Evolutionary conservation across 257 asterid species (phyloP).

Genomic region (Ocimum tenuiflorum): DNA sequence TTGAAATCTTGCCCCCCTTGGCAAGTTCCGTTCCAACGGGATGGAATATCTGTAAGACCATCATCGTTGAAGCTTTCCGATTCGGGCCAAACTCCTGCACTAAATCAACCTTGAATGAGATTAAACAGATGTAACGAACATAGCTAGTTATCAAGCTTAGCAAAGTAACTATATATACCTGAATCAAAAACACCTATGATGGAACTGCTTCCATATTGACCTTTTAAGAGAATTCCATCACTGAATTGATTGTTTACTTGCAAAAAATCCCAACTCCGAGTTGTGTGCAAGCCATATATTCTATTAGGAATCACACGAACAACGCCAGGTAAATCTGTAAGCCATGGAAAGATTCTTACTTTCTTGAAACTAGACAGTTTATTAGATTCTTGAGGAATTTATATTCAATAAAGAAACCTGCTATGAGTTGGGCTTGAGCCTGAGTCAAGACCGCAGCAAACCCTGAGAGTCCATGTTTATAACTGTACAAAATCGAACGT

Average conservation of each 20-base stretch:
- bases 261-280: conserved; percentile 39
- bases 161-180: conserved; percentile 1
- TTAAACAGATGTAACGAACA: background rate
- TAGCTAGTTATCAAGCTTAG: background rate
- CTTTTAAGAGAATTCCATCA: conserved; percentile 23
- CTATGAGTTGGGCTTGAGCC: conserved; percentile 24
- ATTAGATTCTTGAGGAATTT: background rate
- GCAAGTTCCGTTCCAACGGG: conserved; percentile 35
- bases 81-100: conserved; percentile 41
- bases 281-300: conserved; percentile 28
- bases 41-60: conserved; percentile 19
- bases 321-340: conserved; percentile 26
- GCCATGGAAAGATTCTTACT: background rate
- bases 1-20: conserved; percentile 33
- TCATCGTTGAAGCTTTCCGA: conserved; percentile 33
- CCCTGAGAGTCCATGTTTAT: conserved; percentile 39
- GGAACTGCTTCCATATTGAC: conserved; percentile 20
- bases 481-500: conserved; percentile 32
- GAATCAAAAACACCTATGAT: conserved; percentile 33
- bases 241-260: conserved; percentile 10
- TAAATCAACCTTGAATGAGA: background rate
- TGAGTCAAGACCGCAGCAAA: conserved; percentile 34
- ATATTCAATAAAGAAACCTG: conserved; percentile 19
- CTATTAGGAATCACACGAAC: conserved; percentile 30
- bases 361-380: background rate